phyloP scores from a whole-genome alignment of 2,329 filamentous ascomycete genomes.

The Raffaelea arxii region DNA sequence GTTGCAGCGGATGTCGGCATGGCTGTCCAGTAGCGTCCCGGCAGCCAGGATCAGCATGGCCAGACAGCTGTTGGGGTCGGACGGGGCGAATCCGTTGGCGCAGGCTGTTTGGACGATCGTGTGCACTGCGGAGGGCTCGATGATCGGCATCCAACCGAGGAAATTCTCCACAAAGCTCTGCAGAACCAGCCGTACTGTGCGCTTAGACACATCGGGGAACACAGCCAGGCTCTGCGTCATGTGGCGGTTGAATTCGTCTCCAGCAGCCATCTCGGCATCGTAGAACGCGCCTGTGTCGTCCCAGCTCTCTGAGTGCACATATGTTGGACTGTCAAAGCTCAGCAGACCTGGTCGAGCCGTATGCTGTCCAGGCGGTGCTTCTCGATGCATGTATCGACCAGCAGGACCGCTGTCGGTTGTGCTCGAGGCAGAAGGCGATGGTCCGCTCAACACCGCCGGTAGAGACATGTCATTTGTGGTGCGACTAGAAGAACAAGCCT shows the following conservation, averaged over 20 bases:
- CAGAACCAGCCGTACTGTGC: slow-evolving; percentile 4
- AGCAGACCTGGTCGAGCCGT: slow-evolving; percentile 8
- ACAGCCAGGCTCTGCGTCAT: not conserved
- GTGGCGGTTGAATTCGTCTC: slow-evolving; percentile 7
- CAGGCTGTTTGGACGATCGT: slow-evolving; percentile 6
- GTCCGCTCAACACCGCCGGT: not conserved
- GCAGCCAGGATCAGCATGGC: slow-evolving; percentile 9
- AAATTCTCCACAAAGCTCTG: slow-evolving; percentile 10
- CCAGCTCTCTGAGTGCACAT: slow-evolving; percentile 8
- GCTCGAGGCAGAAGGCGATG: not conserved
- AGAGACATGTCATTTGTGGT: not conserved
- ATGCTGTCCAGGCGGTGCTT: not conserved
- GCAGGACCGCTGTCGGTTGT: not conserved
- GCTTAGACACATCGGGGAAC: slow-evolving; percentile 8
- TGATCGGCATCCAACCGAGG: slow-evolving; percentile 8
- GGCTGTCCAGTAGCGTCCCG: slow-evolving; percentile 8
- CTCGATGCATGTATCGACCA: not conserved
- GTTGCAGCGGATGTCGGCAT: slow-evolving; percentile 4
- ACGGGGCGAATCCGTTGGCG: slow-evolving; percentile 1
- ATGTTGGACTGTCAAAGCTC: slow-evolving; percentile 7
- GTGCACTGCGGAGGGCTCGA: slow-evolving; percentile 2
- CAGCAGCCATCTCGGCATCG: slow-evolving; percentile 9
- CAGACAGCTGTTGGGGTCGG: slow-evolving; percentile 9
- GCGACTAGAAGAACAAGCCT: not conserved
- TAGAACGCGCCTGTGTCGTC: slow-evolving; percentile 11